Evolutionary conservation across 139 green algal species (phyloP), one percentile per base, ranked within the genome.

Genomic region (Spirogloea muscicola): DNA sequence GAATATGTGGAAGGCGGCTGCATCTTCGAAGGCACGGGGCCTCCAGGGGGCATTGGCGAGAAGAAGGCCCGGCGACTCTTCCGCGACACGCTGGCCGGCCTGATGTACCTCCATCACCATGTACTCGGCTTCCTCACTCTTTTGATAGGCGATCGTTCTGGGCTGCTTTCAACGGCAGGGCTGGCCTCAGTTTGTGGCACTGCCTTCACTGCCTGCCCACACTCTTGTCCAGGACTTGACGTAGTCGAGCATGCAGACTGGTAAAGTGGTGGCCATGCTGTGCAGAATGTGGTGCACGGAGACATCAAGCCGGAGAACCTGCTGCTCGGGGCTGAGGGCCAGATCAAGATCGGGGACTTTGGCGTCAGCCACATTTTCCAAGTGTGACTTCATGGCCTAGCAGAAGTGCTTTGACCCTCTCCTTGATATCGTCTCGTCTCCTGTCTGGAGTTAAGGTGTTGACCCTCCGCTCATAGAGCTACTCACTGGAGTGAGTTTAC

Each of bases 221-320:
- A 21, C 21, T 21, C 21, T 55, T 55, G 46, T 55, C 21, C 21
- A 21, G 21, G 21, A 55, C 21, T 21, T 21, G 21, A 55, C 21
- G 21, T 31, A 55, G 21, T 31, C 46, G 46, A 55, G 21, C 46
- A 21, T 31, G 21, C 21, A 31, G 21, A 31, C 21, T 31, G 21
- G 46, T 31, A 55, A 55, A 21, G 21, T 55, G 21, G 46, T 21
- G 21, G 46, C 46, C 21, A 21, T 55, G 33, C 37, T 33, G 66
- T 52, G 25, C 65, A 67, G 36, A 31, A 40, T 9, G 68, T 81
- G 68, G 48, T 81, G 0, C 72, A 81, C 37, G 51, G 49, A 18
- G 72, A 81, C 48, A 43, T 81, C 51, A 81, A 81, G 68, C 74
- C 74, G 7, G 74, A 80, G 21, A 81, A 81, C 31, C 27, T 81